Evolutionary conservation across 108 stramenopile genomes (phyloP), one percentile per base, ranked within the genome.

Genomic region (Asterionellopsis glacialis): DNA sequence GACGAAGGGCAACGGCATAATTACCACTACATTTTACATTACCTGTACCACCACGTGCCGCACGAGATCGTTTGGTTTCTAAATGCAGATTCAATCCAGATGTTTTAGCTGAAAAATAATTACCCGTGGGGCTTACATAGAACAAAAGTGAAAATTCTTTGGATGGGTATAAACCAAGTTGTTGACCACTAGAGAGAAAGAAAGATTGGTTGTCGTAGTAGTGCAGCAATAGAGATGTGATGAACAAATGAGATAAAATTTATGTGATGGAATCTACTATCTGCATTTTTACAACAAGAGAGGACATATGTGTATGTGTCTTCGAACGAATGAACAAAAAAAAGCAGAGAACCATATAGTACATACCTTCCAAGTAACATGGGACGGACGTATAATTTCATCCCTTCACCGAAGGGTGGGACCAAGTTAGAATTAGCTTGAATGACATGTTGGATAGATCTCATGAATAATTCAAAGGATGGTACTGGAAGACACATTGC

Each of bases 51-150:
- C 90, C 90, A 41, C 81, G 70, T 6, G 87, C 76, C 0, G 90
- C 90, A 3, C 90, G 83, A 50, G 75, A 78, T 40, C 75, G 76
- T 41, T 57, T 76, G 13, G 82, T 84, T 67, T 88, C 90, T 55
- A 88, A 68, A 63, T 92, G 90, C 48, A 92, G 43, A 45, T 92
- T 84, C 25, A 92, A 59, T 3, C 85, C 90, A 9, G 79, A 73
- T 47, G 59, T 56, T 3, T 65, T 55, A 0, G 80, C 80, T 57
- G 86, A 76, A 66, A 92, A 92, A 44, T 92, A 88, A 64, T 86
- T 88, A 40, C 90, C 90, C 15, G 87, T 88, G 19, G 90, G 90
- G 50, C 82, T 83, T 14, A 88, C 90, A 66, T 73, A 92, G 48
- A 83, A 82, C 15, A 88, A 44, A 22, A 92, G 51, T 18, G 78